These are phyloP conservation scores for Gossypium turneri DNA, from an alignment of 345 rosid species.

Conservation along the genomic window DNA sequence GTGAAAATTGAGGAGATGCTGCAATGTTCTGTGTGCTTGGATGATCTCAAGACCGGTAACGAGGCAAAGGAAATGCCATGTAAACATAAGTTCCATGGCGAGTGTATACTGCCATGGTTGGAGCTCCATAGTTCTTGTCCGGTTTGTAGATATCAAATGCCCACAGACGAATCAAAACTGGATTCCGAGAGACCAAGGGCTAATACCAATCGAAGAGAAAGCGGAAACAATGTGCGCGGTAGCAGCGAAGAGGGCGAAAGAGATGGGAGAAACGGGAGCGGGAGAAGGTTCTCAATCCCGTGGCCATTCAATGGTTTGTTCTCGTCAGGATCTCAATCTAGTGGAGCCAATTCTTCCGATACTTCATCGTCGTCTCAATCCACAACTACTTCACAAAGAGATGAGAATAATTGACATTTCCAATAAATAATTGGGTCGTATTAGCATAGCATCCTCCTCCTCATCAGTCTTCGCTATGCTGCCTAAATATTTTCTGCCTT, in stretches of 20 bases:
- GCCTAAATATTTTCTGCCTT: constrained; percentile 19
- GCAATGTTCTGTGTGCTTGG: constrained; percentile 84
- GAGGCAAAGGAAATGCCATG: constrained; percentile 88
- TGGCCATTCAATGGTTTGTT: constrained; percentile 86
- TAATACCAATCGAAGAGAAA: constrained; percentile 25
- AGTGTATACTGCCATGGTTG: constrained; percentile 81
- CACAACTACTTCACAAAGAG: not conserved
- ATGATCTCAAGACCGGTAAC: constrained; percentile 61
- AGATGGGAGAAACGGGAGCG: constrained; percentile 36
- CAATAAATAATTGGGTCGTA: not conserved
- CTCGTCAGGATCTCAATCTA: constrained; percentile 37
- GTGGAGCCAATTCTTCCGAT: constrained; percentile 38
- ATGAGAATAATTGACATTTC: constrained; percentile 17
- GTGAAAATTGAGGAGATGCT: constrained; percentile 45
- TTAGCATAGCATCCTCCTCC: not conserved
- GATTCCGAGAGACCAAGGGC: constrained; percentile 40
- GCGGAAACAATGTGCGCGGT: constrained; percentile 23
- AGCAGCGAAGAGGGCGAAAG: constrained; percentile 42
- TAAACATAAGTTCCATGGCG: constrained; percentile 71
- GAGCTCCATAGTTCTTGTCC: constrained; percentile 95
- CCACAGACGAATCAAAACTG: constrained; percentile 63
- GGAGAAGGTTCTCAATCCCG: constrained; percentile 64
- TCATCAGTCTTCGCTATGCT: not conserved
- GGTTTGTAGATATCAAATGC: constrained; percentile 73
- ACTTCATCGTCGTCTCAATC: constrained; percentile 34